Evolutionary conservation across 768 basidiomycete genomes (phyloP).

Genomic region (Mycena rosella): DNA sequence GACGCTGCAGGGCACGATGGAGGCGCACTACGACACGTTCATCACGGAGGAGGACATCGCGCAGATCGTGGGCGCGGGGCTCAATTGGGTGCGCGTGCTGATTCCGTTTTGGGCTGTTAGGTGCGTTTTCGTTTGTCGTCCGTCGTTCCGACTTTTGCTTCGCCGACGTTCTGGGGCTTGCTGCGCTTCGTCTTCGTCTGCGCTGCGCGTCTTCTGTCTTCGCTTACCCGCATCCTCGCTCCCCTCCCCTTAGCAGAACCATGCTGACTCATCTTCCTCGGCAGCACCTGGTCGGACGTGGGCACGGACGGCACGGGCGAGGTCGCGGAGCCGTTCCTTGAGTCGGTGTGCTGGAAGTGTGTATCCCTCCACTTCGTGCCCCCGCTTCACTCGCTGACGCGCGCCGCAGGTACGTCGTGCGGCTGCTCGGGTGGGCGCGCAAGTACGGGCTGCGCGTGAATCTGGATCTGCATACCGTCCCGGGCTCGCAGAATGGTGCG

Average conservation of each 20-base stretch:
- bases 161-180: too few relatives aligned
- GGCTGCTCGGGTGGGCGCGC: conserved; percentile 72
- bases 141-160: too few relatives aligned
- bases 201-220: too few relatives aligned
- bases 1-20: conserved; percentile 63
- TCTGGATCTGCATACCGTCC: neutral
- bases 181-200: too few relatives aligned
- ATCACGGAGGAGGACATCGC: conserved; percentile 85
- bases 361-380: too few relatives aligned
- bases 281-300: conserved; percentile 28
- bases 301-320: conserved; percentile 18
- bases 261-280: conserved; percentile 44
- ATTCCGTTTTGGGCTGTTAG: conserved; percentile 80
- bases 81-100: conserved; percentile 78
- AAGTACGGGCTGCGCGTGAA: conserved; percentile 48
- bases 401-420: conserved; percentile 72
- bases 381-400: too few relatives aligned
- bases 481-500: neutral
- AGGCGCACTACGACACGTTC: conserved; percentile 86
- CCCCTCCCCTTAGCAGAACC: too few relatives aligned
- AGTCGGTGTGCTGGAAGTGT: conserved; percentile 71
- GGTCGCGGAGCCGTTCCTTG: conserved; percentile 70
- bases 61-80: conserved; percentile 76
- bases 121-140: conserved; percentile 36
- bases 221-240: too few relatives aligned